phyloP scores from a whole-genome alignment of 106 monocot genomes.

The Phalaenopsis aphrodite region DNA sequence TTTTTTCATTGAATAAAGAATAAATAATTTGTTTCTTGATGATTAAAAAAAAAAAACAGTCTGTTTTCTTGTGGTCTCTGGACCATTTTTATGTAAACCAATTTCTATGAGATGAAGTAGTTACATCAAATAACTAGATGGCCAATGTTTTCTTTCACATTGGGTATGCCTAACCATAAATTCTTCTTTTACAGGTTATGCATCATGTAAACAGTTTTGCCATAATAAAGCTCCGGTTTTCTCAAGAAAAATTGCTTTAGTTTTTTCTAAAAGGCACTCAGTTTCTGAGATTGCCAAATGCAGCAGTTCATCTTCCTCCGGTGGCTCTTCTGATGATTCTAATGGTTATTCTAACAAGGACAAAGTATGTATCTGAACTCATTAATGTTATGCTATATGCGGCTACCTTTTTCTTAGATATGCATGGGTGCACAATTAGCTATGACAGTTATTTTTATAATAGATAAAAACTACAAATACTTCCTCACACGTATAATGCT shows the following conservation, averaged over 20 bases:
- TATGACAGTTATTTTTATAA: not conserved
- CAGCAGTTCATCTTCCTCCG: slow-evolving; percentile 34
- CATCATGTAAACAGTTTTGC: not conserved
- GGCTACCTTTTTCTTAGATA: not conserved
- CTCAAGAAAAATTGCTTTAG: slow-evolving; percentile 9
- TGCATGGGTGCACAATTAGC: not conserved
- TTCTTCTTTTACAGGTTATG: slow-evolving; percentile 10
- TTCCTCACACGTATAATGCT: not conserved
- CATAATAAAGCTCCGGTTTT: slow-evolving; percentile 4
- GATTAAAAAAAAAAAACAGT: no score
- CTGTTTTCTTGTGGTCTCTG: not conserved
- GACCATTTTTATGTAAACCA: no score
- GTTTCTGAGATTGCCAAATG: slow-evolving; percentile 11
- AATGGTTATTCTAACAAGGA: slow-evolving; percentile 7
- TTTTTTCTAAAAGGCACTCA: slow-evolving; percentile 16
- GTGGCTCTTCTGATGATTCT: not conserved
- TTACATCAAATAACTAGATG: not conserved
- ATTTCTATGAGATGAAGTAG: no score
- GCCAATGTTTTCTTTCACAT: not conserved
- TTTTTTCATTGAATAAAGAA: not conserved
- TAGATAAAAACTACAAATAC: not conserved
- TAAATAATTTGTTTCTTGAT: not conserved
- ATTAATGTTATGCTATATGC: not conserved
- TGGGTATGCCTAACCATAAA: not conserved
- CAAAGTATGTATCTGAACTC: slow-evolving; percentile 20